phyloP scores from a whole-genome alignment of 148 eudicot species.

The Vaccinium darrowii region DNA sequence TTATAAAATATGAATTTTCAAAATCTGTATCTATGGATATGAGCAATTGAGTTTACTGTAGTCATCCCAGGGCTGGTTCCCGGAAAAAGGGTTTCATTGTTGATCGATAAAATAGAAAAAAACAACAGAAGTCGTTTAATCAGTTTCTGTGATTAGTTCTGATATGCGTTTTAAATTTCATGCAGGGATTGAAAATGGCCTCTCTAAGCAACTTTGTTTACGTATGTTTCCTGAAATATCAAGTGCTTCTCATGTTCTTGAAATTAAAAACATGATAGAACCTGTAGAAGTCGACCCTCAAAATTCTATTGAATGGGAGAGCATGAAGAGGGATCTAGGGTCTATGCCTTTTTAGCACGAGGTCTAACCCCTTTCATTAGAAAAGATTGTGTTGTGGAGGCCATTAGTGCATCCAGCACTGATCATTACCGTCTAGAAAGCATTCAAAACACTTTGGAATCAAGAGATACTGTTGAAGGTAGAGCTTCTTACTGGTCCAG shows the following conservation, averaged over 20 bases:
- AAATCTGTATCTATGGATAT: too few relatives aligned
- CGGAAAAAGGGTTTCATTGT: not conserved
- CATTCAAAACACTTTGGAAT: slow-evolving; percentile 64
- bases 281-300: slow-evolving; percentile 37
- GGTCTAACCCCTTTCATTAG: slow-evolving; percentile 39
- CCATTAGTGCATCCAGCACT: slow-evolving; percentile 79
- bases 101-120: not conserved
- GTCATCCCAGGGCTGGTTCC: not conserved
- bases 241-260: slow-evolving; percentile 32
- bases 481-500: slow-evolving; percentile 87
- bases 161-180: slow-evolving; percentile 5
- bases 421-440: slow-evolving; percentile 80
- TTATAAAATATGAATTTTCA: too few relatives aligned
- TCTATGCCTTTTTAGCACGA: slow-evolving; percentile 45
- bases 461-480: slow-evolving; percentile 52
- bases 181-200: slow-evolving; percentile 64
- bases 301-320: slow-evolving; percentile 31
- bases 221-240: slow-evolving; percentile 54
- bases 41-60: not conserved
- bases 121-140: not conserved
- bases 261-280: slow-evolving; percentile 30
- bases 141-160: not conserved
- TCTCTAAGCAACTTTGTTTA: slow-evolving; percentile 68
- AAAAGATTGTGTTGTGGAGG: slow-evolving; percentile 56
- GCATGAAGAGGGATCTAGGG: slow-evolving; percentile 45